Base-by-base conservation (phyloP, 164 flowering plant species). In the Annona cherimola region DNA sequence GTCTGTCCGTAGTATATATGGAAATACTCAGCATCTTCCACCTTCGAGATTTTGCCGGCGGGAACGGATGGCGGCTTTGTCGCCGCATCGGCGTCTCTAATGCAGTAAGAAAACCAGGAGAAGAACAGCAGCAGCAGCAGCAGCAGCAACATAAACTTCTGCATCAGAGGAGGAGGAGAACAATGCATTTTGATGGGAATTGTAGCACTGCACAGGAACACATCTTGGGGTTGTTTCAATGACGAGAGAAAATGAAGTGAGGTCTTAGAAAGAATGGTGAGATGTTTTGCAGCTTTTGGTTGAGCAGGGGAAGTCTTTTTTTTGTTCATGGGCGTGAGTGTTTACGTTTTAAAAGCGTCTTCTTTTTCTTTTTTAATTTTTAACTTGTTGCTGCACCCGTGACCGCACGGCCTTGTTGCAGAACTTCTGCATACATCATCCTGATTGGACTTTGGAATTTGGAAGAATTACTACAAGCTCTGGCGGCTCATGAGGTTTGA, bases 1-100 rank as follows among this genome's bases (percentile, higher is more conserved):
- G 87, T 78, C 84, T 89, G 94, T 1, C 99, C 99, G 77, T 93
- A 93, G 62, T 91, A 93, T 5, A 93, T 82, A 42, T 85, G 91
- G 77, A 91, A 88, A 64, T 84, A 80, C n/a, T 76, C 77, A 1
- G 98, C 98, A 73, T 88, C 93, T 74, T 87, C 94, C 4, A 84
- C 91, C 79, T 77, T 79, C 4, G 97, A 90, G 43, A 84, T 81
- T 79, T 79, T 88, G 5, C 86, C 83, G 14, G 82, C 82, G 69
- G 80, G 84, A 40, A 80, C 19, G n/a, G n/a, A n/a, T 3, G 83
- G 81, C 73, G 26, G 73, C 81, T 46, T 67, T 41, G 42, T 5
- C 44, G 66, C 41, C 43, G 70, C 63, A 66, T 50, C 11, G 3
- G 6, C 11, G 54, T 20, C 7, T 41, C 3, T 5, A 12, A 14